phyloP scores from a whole-genome alignment of 2,329 filamentous ascomycete species.

The Aureobasidium zeae region DNA sequence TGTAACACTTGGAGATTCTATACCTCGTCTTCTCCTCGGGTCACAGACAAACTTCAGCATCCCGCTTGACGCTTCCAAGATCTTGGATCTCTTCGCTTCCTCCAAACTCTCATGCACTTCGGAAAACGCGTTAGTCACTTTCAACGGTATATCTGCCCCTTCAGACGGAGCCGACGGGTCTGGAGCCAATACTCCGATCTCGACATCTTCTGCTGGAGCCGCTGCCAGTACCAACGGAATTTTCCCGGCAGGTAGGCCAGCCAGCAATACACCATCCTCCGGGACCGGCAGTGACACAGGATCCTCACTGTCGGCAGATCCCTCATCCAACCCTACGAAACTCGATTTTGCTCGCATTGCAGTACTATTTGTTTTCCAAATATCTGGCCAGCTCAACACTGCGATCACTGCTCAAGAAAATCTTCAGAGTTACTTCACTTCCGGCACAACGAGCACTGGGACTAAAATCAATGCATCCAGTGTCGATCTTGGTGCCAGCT shows the following conservation, averaged over 20 bases:
- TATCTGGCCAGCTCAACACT: constrained; percentile 30
- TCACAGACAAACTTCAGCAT: constrained; percentile 64
- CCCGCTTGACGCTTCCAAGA: constrained; percentile 57
- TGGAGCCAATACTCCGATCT: constrained; percentile 15
- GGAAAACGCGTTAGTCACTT: constrained; percentile 82
- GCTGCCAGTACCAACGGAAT: constrained; percentile 29
- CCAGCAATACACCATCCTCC: not conserved
- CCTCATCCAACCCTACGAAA: constrained; percentile 22
- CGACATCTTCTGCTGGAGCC: constrained; percentile 14
- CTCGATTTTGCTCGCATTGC: constrained; percentile 39
- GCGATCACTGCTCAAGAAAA: constrained; percentile 37
- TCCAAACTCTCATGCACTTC: constrained; percentile 69
- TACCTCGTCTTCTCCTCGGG: constrained; percentile 62
- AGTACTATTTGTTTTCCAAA: constrained; percentile 38
- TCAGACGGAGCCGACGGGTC: constrained; percentile 16
- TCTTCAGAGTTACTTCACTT: constrained; percentile 30
- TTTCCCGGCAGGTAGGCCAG: constrained; percentile 21
- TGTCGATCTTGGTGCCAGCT: constrained; percentile 25
- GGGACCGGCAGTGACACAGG: constrained; percentile 18
- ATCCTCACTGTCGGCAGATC: constrained; percentile 19
- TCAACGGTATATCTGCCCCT: constrained; percentile 46
- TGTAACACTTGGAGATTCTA: constrained; percentile 70
- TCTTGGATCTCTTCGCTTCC: constrained; percentile 68
- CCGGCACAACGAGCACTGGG: constrained; percentile 18
- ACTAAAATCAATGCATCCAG: constrained; percentile 20